Evolutionary conservation across 305 asterid species (phyloP).

Genomic region (Lippia alba): DNA sequence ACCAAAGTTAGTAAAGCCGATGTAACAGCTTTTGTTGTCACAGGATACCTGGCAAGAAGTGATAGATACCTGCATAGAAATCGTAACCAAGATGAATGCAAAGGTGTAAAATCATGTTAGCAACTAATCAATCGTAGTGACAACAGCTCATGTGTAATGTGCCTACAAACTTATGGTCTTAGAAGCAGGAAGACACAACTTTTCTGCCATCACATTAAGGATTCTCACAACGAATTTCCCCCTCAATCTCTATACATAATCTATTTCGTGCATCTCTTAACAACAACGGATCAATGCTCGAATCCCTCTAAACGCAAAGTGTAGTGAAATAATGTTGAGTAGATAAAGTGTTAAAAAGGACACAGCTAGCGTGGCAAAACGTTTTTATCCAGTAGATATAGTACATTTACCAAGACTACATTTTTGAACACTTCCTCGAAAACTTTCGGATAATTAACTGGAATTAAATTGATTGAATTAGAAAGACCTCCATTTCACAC

Average conservation of each 20-base stretch:
- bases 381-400: too few relatives aligned
- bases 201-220: too few relatives aligned
- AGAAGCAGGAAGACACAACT: too few relatives aligned
- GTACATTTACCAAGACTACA: neutral
- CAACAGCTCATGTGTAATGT: neutral
- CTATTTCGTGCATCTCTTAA: too few relatives aligned
- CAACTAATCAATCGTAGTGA: neutral
- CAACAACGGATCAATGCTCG: too few relatives aligned
- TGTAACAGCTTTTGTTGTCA: slow-evolving; percentile 74
- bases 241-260: too few relatives aligned
- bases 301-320: too few relatives aligned
- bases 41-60: slow-evolving; percentile 78
- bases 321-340: too few relatives aligned
- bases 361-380: too few relatives aligned
- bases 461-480: neutral
- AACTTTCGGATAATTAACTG: neutral
- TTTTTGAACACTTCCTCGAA: neutral
- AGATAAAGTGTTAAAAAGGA: too few relatives aligned
- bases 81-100: slow-evolving; percentile 15
- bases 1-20: slow-evolving; percentile 68
- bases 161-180: too few relatives aligned
- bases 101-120: neutral
- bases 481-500: neutral
- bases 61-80: slow-evolving; percentile 66
- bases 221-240: too few relatives aligned